Base-by-base conservation (phyloP, 176 grass and related monocot species). In the Zoysia japonica region DNA sequence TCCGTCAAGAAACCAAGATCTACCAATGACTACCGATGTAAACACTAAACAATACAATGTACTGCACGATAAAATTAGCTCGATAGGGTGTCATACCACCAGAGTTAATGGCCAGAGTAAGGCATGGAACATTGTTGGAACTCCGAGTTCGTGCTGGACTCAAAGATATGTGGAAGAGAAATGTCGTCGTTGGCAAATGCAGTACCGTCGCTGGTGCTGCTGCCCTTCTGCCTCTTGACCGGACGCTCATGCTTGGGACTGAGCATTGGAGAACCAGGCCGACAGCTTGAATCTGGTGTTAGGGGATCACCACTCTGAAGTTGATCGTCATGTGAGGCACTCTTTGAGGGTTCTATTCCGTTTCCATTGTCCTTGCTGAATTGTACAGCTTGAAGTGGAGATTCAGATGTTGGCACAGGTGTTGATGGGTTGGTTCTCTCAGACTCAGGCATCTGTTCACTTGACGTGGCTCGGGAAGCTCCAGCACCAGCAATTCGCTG, bases 201-300 rank as follows among this genome's bases (percentile, higher is more conserved):
- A 19, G 67, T 44, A 36, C 17, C 68, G 62, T 81, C 67, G 7
- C 45, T 35, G 8, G 52, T 37, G 28, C 14, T 47, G 56, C 43
- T 36, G 10, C 73, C 44, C 72, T 61, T 77, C 56, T 66, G 77
- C 51, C 77, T 78, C 42, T 85, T 91, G 68, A 48, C 42, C 44
- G 83, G 35, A 1, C 61, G 75, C 52, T 80, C 85, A 47, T 86
- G 88, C 83, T 80, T 93, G 15, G 85, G 82, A 78, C 85, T 86
- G 51, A 40, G 40, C 17, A 47, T 45, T 65, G 85, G 86, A 39
- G 86, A 89, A 67, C 76, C 46, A 7, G 79, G 64, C 7, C 43
- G 79, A 61, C 68, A 86, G 71, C 68, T 91, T 42, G 88, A 91
- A 47, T 94, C 89, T 10, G 93, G 93, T 16, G 87, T 92, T 79